A percentile compares a stretch with the other conserved stretches of the same genome.
phyloP scores from a whole-genome alignment of 345 rosid species.

The Salix brachista region DNA sequence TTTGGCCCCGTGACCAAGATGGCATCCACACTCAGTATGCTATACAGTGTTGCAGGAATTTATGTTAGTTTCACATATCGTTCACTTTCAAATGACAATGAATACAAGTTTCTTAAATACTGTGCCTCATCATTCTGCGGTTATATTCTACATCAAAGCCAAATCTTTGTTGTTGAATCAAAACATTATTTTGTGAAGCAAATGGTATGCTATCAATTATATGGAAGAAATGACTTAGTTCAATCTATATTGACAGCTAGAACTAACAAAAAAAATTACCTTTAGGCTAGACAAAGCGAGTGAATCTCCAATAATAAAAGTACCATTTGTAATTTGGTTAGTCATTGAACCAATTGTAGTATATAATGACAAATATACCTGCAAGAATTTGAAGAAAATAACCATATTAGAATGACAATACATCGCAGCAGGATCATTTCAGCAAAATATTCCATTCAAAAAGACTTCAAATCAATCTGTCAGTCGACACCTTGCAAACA shows the following conservation, averaged over 20 bases:
- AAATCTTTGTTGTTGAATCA: neutral
- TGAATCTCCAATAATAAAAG: conserved; percentile 43
- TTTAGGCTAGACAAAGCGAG: conserved; percentile 74
- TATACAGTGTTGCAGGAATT: neutral
- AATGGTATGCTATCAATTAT: neutral
- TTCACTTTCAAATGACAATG: neutral
- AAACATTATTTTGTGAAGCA: neutral
- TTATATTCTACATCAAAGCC: neutral
- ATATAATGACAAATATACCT: conserved; percentile 87
- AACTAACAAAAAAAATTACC: conserved; percentile 36
- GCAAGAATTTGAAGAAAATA: conserved; percentile 4
- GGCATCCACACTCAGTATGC: neutral
- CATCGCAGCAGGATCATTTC: neutral
- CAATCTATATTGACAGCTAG: neutral
- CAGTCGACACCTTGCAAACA: neutral
- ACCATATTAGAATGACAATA: neutral
- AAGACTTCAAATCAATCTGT: neutral
- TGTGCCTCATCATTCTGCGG: neutral
- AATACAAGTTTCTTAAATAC: neutral
- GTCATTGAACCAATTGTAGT: conserved; percentile 66
- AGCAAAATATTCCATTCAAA: neutral
- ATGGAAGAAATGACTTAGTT: neutral
- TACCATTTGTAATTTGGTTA: conserved; percentile 50
- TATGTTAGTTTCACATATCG: neutral
- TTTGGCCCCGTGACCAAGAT: neutral